Evolutionary conservation across 257 asterid species (phyloP).

Genomic region (Handroanthus guayacan): DNA sequence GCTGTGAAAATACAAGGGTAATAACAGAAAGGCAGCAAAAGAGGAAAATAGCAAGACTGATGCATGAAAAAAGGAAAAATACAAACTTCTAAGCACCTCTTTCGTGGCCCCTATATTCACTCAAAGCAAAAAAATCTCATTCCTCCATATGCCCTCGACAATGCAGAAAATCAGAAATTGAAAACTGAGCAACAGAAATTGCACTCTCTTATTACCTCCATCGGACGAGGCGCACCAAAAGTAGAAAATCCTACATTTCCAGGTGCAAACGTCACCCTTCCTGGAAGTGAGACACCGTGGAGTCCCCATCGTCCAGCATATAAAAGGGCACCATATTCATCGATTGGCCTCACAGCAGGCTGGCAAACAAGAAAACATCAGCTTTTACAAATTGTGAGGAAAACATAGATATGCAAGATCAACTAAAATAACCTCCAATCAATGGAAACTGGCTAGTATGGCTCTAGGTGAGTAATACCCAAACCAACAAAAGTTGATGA

Average conservation of each 20-base stretch:
- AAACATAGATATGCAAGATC: not conserved
- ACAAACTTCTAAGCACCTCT: not conserved
- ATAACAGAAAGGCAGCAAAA: not conserved
- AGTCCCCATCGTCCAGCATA: slow-evolving; percentile 96
- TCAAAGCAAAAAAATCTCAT: not conserved
- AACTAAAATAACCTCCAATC: slow-evolving; percentile 21
- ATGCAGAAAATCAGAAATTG: slow-evolving; percentile 12
- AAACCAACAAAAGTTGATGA: slow-evolving; percentile 1
- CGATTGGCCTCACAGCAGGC: slow-evolving; percentile 79
- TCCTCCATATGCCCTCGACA: not conserved
- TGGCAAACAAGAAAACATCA: slow-evolving; percentile 42
- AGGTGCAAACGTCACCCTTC: too few relatives aligned
- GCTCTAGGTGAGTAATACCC: not conserved
- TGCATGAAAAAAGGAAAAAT: not conserved
- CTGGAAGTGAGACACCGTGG: slow-evolving; percentile 97
- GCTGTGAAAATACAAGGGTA: not conserved
- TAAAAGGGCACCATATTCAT: slow-evolving; percentile 89
- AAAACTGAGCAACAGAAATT: slow-evolving; percentile 18
- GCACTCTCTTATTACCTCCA: slow-evolving; percentile 63
- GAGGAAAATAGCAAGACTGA: slow-evolving; percentile 1
- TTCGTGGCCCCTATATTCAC: not conserved
- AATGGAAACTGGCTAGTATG: not conserved
- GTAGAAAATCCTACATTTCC: slow-evolving; percentile 91
- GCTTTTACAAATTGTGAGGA: slow-evolving; percentile 6
- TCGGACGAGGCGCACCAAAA: slow-evolving; percentile 96